A percentile compares a stretch with the other conserved stretches of the same genome.
These are phyloP conservation scores for Capsella bursapastoris DNA, from an alignment of 345 rosid genomes.

Conservation along the genomic window DNA sequence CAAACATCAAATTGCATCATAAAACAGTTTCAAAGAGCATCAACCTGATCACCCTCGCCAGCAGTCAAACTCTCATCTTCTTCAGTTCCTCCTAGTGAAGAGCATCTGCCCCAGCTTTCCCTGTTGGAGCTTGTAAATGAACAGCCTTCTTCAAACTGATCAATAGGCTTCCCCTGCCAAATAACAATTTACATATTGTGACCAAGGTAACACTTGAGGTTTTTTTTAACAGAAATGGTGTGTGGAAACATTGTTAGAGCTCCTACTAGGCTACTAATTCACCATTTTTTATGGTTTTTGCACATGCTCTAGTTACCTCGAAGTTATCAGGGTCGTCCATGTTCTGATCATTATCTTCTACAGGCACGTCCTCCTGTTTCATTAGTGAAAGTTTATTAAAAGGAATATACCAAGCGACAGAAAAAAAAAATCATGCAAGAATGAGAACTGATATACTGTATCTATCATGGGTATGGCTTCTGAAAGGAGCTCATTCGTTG, in stretches of 20 bases:
- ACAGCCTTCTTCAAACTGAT: conserved; percentile 73
- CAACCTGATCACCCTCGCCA: conserved; percentile 62
- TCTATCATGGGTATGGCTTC: conserved; percentile 56
- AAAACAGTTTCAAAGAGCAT: conserved; percentile 22
- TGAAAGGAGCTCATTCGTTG: conserved; percentile 68
- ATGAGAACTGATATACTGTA: conserved; percentile 46
- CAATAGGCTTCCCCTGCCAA: conserved; percentile 67
- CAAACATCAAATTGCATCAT: conserved; percentile 2
- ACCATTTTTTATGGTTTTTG: conserved; percentile 14
- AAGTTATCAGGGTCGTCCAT: conserved; percentile 48
- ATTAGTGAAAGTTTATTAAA: conserved; percentile 25
- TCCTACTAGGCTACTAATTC: neutral
- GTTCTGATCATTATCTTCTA: conserved; percentile 43
- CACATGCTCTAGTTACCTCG: conserved; percentile 52
- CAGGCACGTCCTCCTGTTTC: conserved; percentile 52
- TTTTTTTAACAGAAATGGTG: neutral
- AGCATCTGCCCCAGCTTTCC: conserved; percentile 99
- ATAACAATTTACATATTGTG: conserved; percentile 1
- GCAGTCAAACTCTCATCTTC: conserved; percentile 72
- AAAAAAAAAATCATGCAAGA: neutral
- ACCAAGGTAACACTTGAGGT: conserved; percentile 18
- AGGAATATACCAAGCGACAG: conserved; percentile 20
- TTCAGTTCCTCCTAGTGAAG: conserved; percentile 87
- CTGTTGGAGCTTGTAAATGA: conserved; percentile 94
- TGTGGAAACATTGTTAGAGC: conserved; percentile 13